Evolutionary conservation across 306 rosid species (phyloP).

Genomic region (Prunus dulcis): DNA sequence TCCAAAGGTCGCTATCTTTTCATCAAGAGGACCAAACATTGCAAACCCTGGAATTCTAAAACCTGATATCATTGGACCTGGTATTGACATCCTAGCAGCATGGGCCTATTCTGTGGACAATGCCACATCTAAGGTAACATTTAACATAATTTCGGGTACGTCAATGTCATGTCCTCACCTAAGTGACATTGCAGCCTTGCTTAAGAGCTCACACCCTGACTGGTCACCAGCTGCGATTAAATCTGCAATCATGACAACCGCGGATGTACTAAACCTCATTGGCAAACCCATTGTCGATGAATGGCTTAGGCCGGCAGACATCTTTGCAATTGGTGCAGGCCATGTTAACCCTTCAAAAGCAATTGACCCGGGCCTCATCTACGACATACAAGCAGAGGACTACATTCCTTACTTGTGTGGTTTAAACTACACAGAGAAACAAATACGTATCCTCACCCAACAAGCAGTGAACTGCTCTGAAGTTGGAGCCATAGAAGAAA

Average conservation of each 20-base stretch:
- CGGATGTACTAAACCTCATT: background rate
- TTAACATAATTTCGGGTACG: conserved; percentile 35
- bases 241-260: conserved; percentile 38
- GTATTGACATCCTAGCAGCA: conserved; percentile 55
- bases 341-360: conserved; percentile 55
- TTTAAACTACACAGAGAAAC: conserved; percentile 38
- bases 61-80: conserved; percentile 57
- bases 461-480: conserved; percentile 29
- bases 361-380: conserved; percentile 49
- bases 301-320: conserved; percentile 16
- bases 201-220: conserved; percentile 55
- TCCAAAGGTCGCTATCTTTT: conserved; percentile 37
- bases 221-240: conserved; percentile 67
- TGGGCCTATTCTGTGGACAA: conserved; percentile 31
- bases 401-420: conserved; percentile 59
- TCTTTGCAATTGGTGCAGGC: conserved; percentile 53
- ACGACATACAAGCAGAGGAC: conserved; percentile 38
- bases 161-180: conserved; percentile 66
- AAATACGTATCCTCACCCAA: conserved; percentile 32
- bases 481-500: conserved; percentile 21
- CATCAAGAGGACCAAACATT: conserved; percentile 55
- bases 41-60: conserved; percentile 49
- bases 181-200: conserved; percentile 50
- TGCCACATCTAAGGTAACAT: background rate
- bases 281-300: conserved; percentile 16